These are phyloP conservation scores for Termitomyces heimii DNA, from an alignment of 768 basidiomycete species.

Conservation along the genomic window DNA sequence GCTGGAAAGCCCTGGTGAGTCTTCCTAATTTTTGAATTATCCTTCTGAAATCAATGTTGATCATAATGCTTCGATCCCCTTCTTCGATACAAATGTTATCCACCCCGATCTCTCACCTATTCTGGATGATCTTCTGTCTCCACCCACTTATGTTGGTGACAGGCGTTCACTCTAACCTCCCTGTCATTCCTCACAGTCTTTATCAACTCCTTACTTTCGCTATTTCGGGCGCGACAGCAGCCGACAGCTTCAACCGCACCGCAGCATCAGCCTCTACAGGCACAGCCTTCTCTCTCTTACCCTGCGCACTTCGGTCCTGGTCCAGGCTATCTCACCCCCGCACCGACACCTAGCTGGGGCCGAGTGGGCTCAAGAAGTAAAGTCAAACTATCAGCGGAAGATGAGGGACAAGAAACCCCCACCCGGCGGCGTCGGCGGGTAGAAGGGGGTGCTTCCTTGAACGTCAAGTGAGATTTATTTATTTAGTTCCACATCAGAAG, in stretches of 20 bases:
- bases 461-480: conserved; percentile 37
- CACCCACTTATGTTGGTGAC: not conserved
- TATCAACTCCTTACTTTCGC: conserved; percentile 72
- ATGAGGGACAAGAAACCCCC: conserved; percentile 39
- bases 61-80: conserved; percentile 4
- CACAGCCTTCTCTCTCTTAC: conserved; percentile 31
- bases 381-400: conserved; percentile 15
- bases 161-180: conserved; percentile 75
- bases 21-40: not conserved
- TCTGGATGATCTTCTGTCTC: not conserved
- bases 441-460: conserved; percentile 48
- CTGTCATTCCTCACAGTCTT: conserved; percentile 73
- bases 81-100: not conserved
- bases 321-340: conserved; percentile 41
- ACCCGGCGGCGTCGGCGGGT: conserved; percentile 45
- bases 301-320: conserved; percentile 36
- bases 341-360: conserved; percentile 41
- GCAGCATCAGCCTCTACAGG: conserved; percentile 20
- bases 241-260: conserved; percentile 29
- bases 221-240: conserved; percentile 67
- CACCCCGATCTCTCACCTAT: not conserved
- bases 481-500: not conserved
- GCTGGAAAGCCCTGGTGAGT: conserved; percentile 92
- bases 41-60: conserved; percentile 2
- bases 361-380: conserved; percentile 34